Conservation (phyloP, 2,329 filamentous ascomycete species). For the Colletotrichum graminicola region DNA sequence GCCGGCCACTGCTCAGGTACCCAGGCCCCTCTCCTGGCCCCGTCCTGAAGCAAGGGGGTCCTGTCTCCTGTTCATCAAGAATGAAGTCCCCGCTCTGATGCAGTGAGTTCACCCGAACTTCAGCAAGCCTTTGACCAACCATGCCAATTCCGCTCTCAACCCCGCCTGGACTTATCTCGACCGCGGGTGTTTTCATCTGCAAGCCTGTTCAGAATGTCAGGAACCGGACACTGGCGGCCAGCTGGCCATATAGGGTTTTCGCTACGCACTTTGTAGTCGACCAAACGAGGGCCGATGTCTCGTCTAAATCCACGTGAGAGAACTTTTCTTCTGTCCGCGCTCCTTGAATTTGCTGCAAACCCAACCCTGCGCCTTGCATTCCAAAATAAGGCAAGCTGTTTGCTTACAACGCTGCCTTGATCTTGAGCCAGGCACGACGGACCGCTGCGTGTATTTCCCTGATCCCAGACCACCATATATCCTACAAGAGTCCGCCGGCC, state of each 20-base stretch:
- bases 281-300: not conserved
- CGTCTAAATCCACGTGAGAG: too few species aligned
- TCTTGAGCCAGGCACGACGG: not conserved
- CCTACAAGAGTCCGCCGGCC: not conserved
- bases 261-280: not conserved
- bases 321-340: not conserved
- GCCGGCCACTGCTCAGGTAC: conserved; percentile 10
- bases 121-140: not conserved
- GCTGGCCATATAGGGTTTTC: not conserved
- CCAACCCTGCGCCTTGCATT: not conserved
- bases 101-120: not conserved
- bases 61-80: conserved; percentile 12
- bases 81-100: conserved; percentile 6
- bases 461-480: not conserved
- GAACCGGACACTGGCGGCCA: not conserved
- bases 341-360: not conserved
- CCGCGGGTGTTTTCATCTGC: conserved; percentile 1
- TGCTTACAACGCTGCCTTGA: not conserved
- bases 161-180: not conserved
- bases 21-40: conserved; percentile 14
- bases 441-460: not conserved
- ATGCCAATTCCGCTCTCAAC: not conserved
- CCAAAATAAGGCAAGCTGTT: not conserved
- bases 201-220: not conserved
- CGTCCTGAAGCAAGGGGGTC: conserved; percentile 30